These are phyloP conservation scores for Spatholobus suberectus DNA, from an alignment of 306 rosid genomes.

Conservation along the genomic window DNA sequence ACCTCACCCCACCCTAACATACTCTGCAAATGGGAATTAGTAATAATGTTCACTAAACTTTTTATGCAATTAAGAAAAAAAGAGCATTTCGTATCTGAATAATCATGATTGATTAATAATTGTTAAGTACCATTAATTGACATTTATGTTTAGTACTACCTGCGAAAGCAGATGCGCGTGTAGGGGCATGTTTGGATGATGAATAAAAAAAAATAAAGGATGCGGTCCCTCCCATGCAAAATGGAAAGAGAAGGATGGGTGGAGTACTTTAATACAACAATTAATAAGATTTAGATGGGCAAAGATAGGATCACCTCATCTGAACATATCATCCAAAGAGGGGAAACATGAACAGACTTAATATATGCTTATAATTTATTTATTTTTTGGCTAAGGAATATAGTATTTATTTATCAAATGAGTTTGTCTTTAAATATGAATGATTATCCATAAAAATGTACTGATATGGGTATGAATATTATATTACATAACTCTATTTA, in stretches of 20 bases:
- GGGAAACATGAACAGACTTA: background rate
- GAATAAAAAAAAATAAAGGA: slow-evolving; percentile 30
- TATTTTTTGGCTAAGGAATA: background rate
- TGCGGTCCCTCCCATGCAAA: slow-evolving; percentile 53
- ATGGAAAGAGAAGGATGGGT: slow-evolving; percentile 51
- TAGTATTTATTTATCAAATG: background rate
- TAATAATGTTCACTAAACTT: background rate
- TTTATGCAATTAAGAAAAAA: background rate
- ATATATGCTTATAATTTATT: background rate
- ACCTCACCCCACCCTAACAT: background rate
- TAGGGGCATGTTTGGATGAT: slow-evolving; percentile 34
- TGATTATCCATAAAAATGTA: no score
- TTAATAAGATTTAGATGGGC: slow-evolving; percentile 73
- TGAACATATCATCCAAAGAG: slow-evolving; percentile 31
- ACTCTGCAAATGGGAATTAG: background rate
- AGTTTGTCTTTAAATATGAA: no score
- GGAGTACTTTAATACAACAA: slow-evolving; percentile 62
- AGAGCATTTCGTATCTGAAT: background rate
- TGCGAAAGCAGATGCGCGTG: slow-evolving; percentile 52
- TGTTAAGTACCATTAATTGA: background rate
- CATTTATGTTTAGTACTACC: background rate
- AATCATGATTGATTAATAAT: background rate
- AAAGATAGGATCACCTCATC: slow-evolving; percentile 84
- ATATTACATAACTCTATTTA: background rate
- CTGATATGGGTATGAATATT: no score